These are phyloP conservation scores for Dothideomycetes sp. DNA, from an alignment of 2,329 filamentous ascomycete species.

Conservation along the genomic window DNA sequence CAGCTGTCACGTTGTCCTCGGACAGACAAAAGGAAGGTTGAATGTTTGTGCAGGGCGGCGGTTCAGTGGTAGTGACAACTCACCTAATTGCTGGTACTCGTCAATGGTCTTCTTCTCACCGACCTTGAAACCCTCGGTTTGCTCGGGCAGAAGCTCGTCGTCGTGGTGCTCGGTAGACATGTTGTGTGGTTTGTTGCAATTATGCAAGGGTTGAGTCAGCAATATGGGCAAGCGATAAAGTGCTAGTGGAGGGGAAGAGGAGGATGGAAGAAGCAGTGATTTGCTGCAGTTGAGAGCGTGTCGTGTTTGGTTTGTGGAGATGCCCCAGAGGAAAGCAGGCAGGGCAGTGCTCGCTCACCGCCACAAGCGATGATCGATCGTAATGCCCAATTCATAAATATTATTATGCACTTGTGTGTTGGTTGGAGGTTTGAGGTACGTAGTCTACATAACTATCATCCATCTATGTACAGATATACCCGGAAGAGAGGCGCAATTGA, in stretches of 20 bases:
- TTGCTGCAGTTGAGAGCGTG: neutral
- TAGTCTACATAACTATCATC: too few species aligned
- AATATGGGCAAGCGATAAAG: neutral
- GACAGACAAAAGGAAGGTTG: neutral
- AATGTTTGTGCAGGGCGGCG: too few species aligned
- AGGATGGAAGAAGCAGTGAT: slow-evolving; percentile 4
- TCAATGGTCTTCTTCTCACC: slow-evolving; percentile 97
- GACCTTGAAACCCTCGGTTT: slow-evolving; percentile 94
- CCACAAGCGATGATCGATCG: neutral
- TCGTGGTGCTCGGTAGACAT: slow-evolving; percentile 35
- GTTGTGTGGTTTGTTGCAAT: slow-evolving; percentile 8
- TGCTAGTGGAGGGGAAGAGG: neutral
- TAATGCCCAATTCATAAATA: neutral
- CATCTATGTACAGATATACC: too few species aligned
- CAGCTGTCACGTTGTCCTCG: too few species aligned
- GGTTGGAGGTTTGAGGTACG: too few species aligned
- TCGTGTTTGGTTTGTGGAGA: neutral
- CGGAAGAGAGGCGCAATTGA: too few species aligned
- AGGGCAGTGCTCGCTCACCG: neutral
- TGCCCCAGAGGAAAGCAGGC: neutral
- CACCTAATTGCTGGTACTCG: slow-evolving; percentile 78
- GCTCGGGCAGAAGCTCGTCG: slow-evolving; percentile 76
- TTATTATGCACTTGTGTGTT: too few species aligned
- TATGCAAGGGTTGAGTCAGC: neutral
- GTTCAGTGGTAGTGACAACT: slow-evolving; percentile 7